Evolutionary conservation across 768 basidiomycete genomes (phyloP), one percentile per base, ranked within the genome.

Genomic region (Hygrophoropsis aurantiaca): DNA sequence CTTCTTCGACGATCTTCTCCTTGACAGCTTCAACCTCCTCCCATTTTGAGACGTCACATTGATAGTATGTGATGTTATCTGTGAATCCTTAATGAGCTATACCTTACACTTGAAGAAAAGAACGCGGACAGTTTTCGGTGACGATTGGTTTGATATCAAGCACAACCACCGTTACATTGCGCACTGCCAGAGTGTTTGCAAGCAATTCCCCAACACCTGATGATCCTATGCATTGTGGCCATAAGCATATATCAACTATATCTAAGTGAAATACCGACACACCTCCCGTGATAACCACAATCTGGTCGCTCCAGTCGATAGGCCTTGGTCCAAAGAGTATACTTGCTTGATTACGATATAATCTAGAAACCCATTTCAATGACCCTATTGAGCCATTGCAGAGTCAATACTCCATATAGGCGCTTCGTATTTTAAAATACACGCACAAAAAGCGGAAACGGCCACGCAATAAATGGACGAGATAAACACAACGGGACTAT

Each of bases 211-310:
- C 95, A 20, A 97, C 76, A 4, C 95, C 95, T 24, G 90, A 92
- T 5, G 93, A 75, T 19, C 94, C 92, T 94, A 26, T 16, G 20
- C 16, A 45, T 37, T 49, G 47, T 20, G 16, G 26, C 45, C 16
- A 13, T 37, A 26, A 16, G 18, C 42, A 4, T 43, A 27, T 43
- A 9, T 35, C 30, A 24, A 15, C 20, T 5, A 33, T 15, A 33
- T 11, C 36, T 4, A 3, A 38, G 16, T 38, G 21, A n/a, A 26
- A 13, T 21, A 5, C 18, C 16, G 26, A 58, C 79, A 39, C 49
- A 89, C 93, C 94, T 43, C 95, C 95, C 6, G 95, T 97, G 47
- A 98, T 75, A 32, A 97, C 73, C 4, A 97, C 84, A 46, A 95
- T 81, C 66, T 97, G 90, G 38, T 93, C 83, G 37, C 78, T 79